Evolutionary conservation across 2,329 filamentous ascomycete species (phyloP).

Genomic region (Colletotrichum sp.): DNA sequence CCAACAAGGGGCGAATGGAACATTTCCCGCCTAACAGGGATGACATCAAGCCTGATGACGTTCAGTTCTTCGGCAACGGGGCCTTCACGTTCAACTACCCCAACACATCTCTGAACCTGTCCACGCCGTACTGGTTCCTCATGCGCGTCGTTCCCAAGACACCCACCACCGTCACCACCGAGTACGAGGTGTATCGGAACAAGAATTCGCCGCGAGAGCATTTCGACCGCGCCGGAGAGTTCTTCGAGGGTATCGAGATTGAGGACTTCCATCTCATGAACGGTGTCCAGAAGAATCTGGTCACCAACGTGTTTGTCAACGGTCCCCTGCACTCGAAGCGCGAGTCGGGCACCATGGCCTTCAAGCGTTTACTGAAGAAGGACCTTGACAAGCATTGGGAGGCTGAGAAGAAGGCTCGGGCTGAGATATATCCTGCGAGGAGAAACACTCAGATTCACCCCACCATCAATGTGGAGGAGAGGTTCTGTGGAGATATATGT

Average conservation of each 20-base stretch:
- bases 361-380: background rate
- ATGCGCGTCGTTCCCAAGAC: conserved; percentile 51
- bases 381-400: background rate
- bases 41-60: conserved; percentile 36
- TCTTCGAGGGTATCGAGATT: conserved; percentile 55
- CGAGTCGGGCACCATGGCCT: background rate
- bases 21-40: conserved; percentile 40
- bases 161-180: conserved; percentile 45
- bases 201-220: conserved; percentile 47
- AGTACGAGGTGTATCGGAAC: conserved; percentile 57
- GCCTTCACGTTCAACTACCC: conserved; percentile 44
- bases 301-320: conserved; percentile 53
- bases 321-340: conserved; percentile 47
- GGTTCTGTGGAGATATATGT: background rate
- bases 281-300: conserved; percentile 53
- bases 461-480: background rate
- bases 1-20: conserved; percentile 34
- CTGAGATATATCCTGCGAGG: background rate
- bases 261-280: conserved; percentile 58
- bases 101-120: conserved; percentile 43
- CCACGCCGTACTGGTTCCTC: conserved; percentile 27
- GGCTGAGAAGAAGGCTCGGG: background rate
- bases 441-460: background rate
- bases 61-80: conserved; percentile 20
- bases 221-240: conserved; percentile 31